Conservation (phyloP, 2,329 filamentous ascomycete genomes). For the Catunica adiposa region DNA sequence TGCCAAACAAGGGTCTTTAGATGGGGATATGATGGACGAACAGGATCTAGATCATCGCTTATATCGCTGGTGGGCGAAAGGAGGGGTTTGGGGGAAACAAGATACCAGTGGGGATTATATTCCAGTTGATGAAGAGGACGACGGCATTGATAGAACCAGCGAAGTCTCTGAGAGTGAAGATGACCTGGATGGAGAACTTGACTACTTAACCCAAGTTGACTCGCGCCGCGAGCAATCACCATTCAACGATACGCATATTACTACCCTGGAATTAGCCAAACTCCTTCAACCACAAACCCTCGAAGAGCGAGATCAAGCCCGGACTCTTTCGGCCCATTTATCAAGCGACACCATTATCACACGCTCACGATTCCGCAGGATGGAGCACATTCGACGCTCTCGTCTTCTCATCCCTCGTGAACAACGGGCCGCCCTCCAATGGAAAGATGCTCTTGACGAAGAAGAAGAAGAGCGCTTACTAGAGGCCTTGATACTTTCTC, state of each 20-base stretch:
- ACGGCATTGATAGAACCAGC: conserved; percentile 61
- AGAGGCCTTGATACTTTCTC: conserved; percentile 42
- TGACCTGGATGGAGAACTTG: not conserved
- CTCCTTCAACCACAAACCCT: conserved; percentile 65
- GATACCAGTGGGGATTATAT: conserved; percentile 69
- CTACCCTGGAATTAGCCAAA: conserved; percentile 53
- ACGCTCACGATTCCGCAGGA: conserved; percentile 55
- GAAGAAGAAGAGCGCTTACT: conserved; percentile 45
- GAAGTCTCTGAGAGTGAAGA: conserved; percentile 40
- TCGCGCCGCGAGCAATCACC: conserved; percentile 37
- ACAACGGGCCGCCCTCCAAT: not conserved
- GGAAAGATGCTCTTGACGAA: conserved; percentile 15
- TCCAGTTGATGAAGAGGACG: conserved; percentile 28
- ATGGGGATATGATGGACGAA: conserved; percentile 31
- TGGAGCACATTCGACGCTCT: conserved; percentile 51
- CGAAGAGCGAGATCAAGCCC: conserved; percentile 67
- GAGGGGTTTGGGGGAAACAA: conserved; percentile 69
- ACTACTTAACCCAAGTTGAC: not conserved
- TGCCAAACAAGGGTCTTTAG: conserved; percentile 19
- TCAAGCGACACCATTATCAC: conserved; percentile 58
- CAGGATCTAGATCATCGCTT: conserved; percentile 54
- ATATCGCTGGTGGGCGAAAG: conserved; percentile 71
- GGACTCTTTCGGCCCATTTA: conserved; percentile 65
- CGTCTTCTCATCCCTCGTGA: conserved; percentile 32
- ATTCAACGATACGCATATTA: conserved; percentile 43